Evolutionary conservation across 257 asterid genomes (phyloP).

Genomic region (Ballota nigra): DNA sequence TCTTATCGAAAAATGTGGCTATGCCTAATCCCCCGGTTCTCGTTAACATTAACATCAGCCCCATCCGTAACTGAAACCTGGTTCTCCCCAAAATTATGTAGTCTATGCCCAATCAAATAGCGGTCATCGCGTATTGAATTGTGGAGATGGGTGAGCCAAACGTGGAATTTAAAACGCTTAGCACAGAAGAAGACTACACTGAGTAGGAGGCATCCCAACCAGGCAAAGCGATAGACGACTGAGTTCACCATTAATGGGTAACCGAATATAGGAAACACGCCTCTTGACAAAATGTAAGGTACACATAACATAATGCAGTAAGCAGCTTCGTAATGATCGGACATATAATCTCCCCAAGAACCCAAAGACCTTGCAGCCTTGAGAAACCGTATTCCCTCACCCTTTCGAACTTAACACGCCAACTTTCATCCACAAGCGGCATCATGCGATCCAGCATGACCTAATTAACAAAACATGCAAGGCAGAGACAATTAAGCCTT

Average conservation of each 20-base stretch:
- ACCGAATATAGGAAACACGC: constrained; percentile 83
- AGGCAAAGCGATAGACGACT: constrained; percentile 85
- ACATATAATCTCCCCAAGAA: constrained; percentile 75
- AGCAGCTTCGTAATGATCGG: constrained; percentile 94
- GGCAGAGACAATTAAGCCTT: not conserved
- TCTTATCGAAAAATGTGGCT: constrained; percentile 53
- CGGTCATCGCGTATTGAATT: constrained; percentile 96
- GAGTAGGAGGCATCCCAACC: constrained; percentile 58
- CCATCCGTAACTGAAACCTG: constrained; percentile 15
- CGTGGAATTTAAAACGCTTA: constrained; percentile 87
- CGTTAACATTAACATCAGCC: constrained; percentile 16
- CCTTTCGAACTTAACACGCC: constrained; percentile 91
- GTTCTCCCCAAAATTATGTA: constrained; percentile 79
- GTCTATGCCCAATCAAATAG: constrained; percentile 86
- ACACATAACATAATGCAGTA: constrained; percentile 88
- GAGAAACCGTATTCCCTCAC: constrained; percentile 96
- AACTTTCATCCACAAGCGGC: constrained; percentile 92
- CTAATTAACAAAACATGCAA: constrained; percentile 34
- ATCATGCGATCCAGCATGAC: constrained; percentile 93
- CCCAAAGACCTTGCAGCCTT: constrained; percentile 88
- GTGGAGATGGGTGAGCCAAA: constrained; percentile 92
- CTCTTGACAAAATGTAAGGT: constrained; percentile 85
- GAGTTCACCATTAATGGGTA: constrained; percentile 91
- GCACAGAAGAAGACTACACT: constrained; percentile 73
- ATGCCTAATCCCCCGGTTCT: constrained; percentile 50